phyloP scores from a whole-genome alignment of 164 flowering plant genomes.

The Dillenia turbinata region DNA sequence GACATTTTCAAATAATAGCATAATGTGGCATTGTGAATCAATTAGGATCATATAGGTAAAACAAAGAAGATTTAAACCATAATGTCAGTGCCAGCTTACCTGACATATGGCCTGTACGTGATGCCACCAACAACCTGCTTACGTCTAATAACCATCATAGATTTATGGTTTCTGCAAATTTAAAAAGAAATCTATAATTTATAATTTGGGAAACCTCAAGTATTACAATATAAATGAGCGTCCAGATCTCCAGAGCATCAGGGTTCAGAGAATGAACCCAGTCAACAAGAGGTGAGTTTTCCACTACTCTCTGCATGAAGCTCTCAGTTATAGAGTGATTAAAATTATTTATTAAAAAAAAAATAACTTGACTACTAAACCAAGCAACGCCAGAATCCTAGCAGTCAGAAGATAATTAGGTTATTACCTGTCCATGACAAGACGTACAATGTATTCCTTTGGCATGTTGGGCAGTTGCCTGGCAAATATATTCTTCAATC shows the following conservation, averaged over 20 bases:
- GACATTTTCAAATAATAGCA: too few species aligned
- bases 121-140: slow-evolving; percentile 96
- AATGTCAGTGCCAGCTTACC: slow-evolving; percentile 31
- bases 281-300: too few species aligned
- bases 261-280: too few species aligned
- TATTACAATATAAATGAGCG: background rate
- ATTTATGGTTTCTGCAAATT: slow-evolving; percentile 82
- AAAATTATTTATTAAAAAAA: too few species aligned
- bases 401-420: background rate
- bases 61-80: too few species aligned
- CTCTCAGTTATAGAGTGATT: too few species aligned
- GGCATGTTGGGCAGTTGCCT: slow-evolving; percentile 99
- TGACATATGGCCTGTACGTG: slow-evolving; percentile 90
- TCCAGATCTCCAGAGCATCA: too few species aligned
- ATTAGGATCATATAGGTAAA: too few species aligned
- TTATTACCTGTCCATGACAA: slow-evolving; percentile 91
- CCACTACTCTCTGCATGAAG: too few species aligned
- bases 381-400: background rate
- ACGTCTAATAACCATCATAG: slow-evolving; percentile 90
- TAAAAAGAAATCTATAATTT: background rate
- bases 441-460: slow-evolving; percentile 97
- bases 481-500: slow-evolving; percentile 96
- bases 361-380: background rate
- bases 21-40: too few species aligned
- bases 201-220: background rate